Evolutionary conservation across 2,329 filamentous ascomycete genomes (phyloP).

Genomic region (Ilyonectria sp.): DNA sequence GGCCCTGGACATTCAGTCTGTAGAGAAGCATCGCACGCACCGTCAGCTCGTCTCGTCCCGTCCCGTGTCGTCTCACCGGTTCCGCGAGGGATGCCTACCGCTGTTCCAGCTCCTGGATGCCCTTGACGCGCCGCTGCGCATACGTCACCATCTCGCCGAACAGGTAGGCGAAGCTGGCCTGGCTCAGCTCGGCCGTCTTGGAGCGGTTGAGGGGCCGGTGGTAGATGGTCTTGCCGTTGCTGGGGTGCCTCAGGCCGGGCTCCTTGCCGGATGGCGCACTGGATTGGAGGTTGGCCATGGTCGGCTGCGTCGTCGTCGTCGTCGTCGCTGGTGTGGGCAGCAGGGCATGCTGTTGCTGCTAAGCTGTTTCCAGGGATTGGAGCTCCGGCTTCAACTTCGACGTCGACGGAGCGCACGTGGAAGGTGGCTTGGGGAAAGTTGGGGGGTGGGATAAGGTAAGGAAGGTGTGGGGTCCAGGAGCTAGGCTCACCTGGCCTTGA

Average conservation of each 20-base stretch:
- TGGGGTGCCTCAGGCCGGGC: conserved; percentile 85
- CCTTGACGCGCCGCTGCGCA: conserved; percentile 90
- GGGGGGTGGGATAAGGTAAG: conserved; percentile 19
- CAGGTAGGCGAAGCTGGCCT: conserved; percentile 94
- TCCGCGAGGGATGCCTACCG: conserved; percentile 69
- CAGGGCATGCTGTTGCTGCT: conserved; percentile 39
- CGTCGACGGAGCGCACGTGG: conserved; percentile 14
- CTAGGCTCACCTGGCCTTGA: conserved; percentile 41
- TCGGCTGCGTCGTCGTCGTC: conserved; percentile 29
- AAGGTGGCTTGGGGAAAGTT: conserved; percentile 14
- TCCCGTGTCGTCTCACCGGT: not conserved
- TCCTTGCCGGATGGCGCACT: conserved; percentile 64
- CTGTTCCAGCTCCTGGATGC: conserved; percentile 94
- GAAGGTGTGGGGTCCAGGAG: conserved; percentile 42
- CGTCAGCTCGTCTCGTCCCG: not conserved
- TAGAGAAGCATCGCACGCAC: not conserved
- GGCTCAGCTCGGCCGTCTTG: conserved; percentile 89
- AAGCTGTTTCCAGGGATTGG: not conserved
- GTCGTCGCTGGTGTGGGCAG: conserved; percentile 15
- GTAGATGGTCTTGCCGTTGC: conserved; percentile 97
- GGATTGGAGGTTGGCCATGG: conserved; percentile 68
- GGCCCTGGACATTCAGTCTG: conserved; percentile 91
- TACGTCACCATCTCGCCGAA: conserved; percentile 98
- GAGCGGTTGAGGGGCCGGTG: conserved; percentile 93
- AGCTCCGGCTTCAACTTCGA: conserved; percentile 1